Evolutionary conservation across 345 rosid species (phyloP).

Genomic region (Pugionium cornutum): DNA sequence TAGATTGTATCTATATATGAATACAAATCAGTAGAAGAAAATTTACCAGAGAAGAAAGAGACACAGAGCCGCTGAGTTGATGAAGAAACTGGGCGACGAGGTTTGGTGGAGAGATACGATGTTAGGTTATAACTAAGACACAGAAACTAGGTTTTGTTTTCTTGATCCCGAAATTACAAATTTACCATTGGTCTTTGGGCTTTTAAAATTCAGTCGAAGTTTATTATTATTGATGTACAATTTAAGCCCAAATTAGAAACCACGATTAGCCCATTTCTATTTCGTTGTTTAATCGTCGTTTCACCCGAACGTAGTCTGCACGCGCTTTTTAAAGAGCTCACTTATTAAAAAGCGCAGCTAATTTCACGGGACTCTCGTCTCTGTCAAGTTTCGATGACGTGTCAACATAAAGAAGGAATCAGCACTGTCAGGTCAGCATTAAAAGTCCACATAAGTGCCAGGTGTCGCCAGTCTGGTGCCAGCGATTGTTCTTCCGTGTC

Average conservation of each 20-base stretch:
- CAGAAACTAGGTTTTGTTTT: conserved; percentile 12
- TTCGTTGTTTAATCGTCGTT: too few relatives aligned
- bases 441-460: conserved; percentile 21
- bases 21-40: not conserved
- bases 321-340: not conserved
- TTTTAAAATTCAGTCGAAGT: not conserved
- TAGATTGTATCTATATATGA: not conserved
- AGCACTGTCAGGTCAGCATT: conserved; percentile 9
- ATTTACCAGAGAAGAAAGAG: conserved; percentile 1
- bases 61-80: conserved; percentile 29
- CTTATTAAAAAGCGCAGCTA: not conserved
- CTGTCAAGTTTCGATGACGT: conserved; percentile 23
- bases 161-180: too few relatives aligned
- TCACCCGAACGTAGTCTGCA: conserved; percentile 18
- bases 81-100: conserved; percentile 32
- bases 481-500: conserved; percentile 24
- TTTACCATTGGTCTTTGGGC: not conserved
- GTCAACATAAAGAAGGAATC: conserved; percentile 1
- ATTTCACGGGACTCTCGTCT: conserved; percentile 23
- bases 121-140: conserved; percentile 14
- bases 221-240: too few relatives aligned
- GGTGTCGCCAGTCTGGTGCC: conserved; percentile 24
- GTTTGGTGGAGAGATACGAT: not conserved
- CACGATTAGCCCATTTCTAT: not conserved
- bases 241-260: not conserved